phyloP scores from a whole-genome alignment of 257 asterid species.

The Lithospermum erythrorhizon region DNA sequence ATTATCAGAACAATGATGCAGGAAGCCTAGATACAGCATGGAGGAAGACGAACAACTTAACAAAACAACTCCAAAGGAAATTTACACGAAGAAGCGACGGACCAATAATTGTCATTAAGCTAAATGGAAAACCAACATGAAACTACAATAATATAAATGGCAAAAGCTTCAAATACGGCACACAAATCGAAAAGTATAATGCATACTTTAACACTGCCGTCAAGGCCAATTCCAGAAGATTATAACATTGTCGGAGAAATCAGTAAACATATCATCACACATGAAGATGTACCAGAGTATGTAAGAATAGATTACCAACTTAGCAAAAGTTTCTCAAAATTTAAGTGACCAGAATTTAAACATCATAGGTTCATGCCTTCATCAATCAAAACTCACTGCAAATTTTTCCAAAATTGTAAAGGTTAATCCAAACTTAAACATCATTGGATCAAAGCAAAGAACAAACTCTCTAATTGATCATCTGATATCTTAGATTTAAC shows the following conservation, averaged over 20 bases:
- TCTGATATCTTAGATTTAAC: not conserved
- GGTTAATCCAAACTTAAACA: not conserved
- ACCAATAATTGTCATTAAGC: not conserved
- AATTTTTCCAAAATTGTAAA: not conserved
- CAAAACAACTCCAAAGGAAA: not conserved
- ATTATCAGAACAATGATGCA: constrained; percentile 8
- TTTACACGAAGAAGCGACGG: not conserved
- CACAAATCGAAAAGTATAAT: not conserved
- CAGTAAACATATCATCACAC: not conserved
- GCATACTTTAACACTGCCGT: not conserved
- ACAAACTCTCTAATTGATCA: not conserved
- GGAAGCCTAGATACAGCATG: not conserved
- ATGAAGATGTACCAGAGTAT: not conserved
- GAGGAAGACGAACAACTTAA: not conserved
- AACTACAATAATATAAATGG: not conserved
- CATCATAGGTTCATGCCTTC: not conserved
- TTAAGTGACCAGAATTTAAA: not conserved
- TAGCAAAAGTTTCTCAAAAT: not conserved
- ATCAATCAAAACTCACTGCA: not conserved
- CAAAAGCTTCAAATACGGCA: not conserved
- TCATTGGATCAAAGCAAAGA: not conserved
- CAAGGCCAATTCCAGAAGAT: not conserved
- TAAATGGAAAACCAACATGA: not conserved
- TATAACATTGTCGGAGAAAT: not conserved
- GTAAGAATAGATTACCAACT: not conserved